Percentiles rank a stretch among this genome's conserved stretches.
phyloP scores from a whole-genome alignment of 805 yeast species.

The Pichia exigua region DNA sequence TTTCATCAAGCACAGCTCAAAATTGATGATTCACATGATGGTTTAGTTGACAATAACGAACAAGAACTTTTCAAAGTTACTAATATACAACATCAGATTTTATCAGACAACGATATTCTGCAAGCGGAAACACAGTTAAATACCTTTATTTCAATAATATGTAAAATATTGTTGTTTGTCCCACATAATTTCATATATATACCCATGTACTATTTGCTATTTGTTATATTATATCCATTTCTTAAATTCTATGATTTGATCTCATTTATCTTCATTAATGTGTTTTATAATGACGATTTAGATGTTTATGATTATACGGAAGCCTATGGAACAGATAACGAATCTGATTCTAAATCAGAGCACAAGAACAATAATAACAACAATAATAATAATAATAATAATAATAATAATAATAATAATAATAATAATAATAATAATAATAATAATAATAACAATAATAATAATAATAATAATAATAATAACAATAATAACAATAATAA shows the following conservation, averaged over 20 bases:
- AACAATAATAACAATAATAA: no score
- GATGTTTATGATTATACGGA: neutral
- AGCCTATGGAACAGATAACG: neutral
- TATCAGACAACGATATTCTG: neutral
- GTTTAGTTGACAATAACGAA: neutral
- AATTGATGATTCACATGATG: neutral
- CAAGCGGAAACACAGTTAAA: neutral
- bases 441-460: neutral
- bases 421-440: neutral
- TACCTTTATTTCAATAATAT: neutral
- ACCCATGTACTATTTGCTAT: slow-evolving; percentile 3
- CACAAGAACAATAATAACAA: neutral
- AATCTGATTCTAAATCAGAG: neutral
- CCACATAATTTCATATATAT: slow-evolving; percentile 2
- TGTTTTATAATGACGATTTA: neutral
- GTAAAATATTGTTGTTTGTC: neutral
- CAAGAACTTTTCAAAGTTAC: neutral
- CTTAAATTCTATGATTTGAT: neutral
- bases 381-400: neutral
- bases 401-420: neutral
- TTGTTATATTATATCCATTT: slow-evolving; percentile 2
- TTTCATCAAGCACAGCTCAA: neutral
- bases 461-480: neutral
- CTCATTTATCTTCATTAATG: neutral
- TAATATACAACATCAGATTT: neutral